phyloP scores from a whole-genome alignment of 202 grass and related monocot genomes.

The Carex sylvatica region DNA sequence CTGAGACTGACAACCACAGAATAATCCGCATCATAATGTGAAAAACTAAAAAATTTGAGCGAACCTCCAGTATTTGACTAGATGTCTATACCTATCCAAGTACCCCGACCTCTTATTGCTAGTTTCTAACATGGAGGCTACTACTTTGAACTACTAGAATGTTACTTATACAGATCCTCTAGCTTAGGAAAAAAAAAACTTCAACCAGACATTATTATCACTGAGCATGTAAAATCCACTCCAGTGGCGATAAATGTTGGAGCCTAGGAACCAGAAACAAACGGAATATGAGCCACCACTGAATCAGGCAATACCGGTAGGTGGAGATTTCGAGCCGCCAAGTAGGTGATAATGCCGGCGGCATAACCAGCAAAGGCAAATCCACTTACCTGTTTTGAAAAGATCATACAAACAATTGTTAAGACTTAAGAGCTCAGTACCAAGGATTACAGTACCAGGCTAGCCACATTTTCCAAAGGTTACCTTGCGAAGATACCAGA shows the following conservation, averaged over 20 bases:
- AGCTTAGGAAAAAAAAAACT: neutral
- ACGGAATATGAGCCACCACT: conserved; percentile 56
- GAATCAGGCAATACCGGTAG: conserved; percentile 53
- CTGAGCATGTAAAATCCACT: neutral
- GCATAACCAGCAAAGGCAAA: conserved; percentile 91
- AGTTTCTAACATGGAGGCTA: neutral
- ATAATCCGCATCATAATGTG: neutral
- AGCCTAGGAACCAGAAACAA: conserved; percentile 60
- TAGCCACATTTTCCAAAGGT: conserved; percentile 11
- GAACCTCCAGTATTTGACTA: neutral
- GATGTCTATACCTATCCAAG: neutral
- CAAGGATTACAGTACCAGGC: neutral
- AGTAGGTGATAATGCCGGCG: conserved; percentile 70
- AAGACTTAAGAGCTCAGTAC: conserved; percentile 11
- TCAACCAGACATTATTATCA: neutral
- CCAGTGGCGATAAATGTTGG: neutral
- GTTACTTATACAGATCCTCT: neutral
- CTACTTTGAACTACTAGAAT: neutral
- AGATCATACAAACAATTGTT: conserved; percentile 16
- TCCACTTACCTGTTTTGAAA: conserved; percentile 73
- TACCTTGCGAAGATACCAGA: conserved; percentile 98
- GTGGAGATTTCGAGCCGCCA: conserved; percentile 57
- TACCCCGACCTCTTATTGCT: neutral
- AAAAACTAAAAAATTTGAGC: neutral
- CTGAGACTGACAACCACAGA: neutral